Conservation (phyloP, 2,329 filamentous ascomycete species). For the Clarireedia monteithiana region DNA sequence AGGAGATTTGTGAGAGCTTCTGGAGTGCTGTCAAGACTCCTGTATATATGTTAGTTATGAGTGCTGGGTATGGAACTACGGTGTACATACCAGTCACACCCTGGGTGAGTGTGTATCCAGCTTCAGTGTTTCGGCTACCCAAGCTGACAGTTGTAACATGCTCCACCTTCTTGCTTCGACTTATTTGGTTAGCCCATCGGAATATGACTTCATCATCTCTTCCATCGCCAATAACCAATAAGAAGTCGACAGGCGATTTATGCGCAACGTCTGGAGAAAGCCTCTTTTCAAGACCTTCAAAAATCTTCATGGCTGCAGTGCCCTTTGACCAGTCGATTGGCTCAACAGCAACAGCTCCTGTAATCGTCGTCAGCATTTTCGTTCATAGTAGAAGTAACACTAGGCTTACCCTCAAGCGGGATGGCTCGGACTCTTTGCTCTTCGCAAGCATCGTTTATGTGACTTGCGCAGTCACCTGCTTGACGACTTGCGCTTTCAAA, state of each 20-base stretch:
- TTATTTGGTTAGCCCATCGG: slow-evolving; percentile 80
- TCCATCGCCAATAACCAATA: slow-evolving; percentile 84
- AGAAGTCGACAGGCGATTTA: slow-evolving; percentile 59
- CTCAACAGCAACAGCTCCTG: slow-evolving; percentile 70
- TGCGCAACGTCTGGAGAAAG: slow-evolving; percentile 30
- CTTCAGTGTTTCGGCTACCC: slow-evolving; percentile 81
- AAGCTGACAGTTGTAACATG: slow-evolving; percentile 81
- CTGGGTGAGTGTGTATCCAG: slow-evolving; percentile 76
- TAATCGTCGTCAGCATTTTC: not conserved
- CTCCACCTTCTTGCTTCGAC: slow-evolving; percentile 48
- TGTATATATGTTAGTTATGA: slow-evolving; percentile 19
- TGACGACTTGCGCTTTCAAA: slow-evolving; percentile 66
- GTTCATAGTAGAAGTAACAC: not conserved
- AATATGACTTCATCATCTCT: slow-evolving; percentile 92
- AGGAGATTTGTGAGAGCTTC: slow-evolving; percentile 35
- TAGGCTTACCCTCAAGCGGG: slow-evolving; percentile 51
- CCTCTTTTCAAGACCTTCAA: slow-evolving; percentile 46
- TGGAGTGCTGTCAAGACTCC: slow-evolving; percentile 46
- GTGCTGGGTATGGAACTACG: not conserved
- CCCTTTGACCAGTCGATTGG: slow-evolving; percentile 82
- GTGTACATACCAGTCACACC: slow-evolving; percentile 74
- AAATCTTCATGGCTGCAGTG: slow-evolving; percentile 70
- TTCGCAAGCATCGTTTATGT: slow-evolving; percentile 91
- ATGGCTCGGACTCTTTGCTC: slow-evolving; percentile 78
- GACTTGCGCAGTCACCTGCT: slow-evolving; percentile 82